These are phyloP conservation scores for Nemania sp. DNA, from an alignment of 2,329 filamentous ascomycete species.

Conservation along the genomic window DNA sequence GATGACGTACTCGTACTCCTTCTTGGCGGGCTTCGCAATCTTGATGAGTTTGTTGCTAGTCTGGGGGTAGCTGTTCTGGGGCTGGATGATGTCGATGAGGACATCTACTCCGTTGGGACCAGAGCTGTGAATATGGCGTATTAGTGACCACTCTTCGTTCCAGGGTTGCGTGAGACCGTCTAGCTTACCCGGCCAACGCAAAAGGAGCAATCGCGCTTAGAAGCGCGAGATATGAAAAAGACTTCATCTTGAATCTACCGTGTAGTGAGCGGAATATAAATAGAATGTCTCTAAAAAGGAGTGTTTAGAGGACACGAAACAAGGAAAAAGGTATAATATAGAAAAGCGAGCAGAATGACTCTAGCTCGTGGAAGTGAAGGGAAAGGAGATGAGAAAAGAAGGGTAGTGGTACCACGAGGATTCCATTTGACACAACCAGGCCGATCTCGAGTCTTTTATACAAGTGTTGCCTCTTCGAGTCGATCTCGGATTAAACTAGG, in stretches of 20 bases:
- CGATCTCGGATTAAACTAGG: background rate
- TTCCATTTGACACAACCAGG: conserved; percentile 10
- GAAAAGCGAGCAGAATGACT: conserved; percentile 30
- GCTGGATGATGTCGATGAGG: conserved; percentile 41
- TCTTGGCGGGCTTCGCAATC: conserved; percentile 34
- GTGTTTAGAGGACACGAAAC: background rate
- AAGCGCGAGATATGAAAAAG: conserved; percentile 42
- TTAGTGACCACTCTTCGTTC: conserved; percentile 11
- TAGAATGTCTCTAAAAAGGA: conserved; percentile 15
- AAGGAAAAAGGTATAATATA: conserved; percentile 5
- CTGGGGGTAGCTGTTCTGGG: conserved; percentile 43
- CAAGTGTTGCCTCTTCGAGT: conserved; percentile 19
- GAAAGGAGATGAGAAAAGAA: conserved; percentile 32
- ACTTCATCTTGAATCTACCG: conserved; percentile 36
- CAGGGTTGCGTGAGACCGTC: too few species aligned
- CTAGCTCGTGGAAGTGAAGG: conserved; percentile 21
- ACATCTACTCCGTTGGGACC: conserved; percentile 39
- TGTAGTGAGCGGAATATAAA: conserved; percentile 21
- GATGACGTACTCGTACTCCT: conserved; percentile 70
- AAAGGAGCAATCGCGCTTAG: conserved; percentile 41
- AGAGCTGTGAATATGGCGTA: conserved; percentile 6
- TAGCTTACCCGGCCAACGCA: conserved; percentile 35
- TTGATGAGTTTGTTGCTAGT: conserved; percentile 40
- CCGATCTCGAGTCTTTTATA: conserved; percentile 38
- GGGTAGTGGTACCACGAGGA: conserved; percentile 15